Evolutionary conservation across 2,329 filamentous ascomycete species (phyloP).

Genomic region (Neurospora crassa): DNA sequence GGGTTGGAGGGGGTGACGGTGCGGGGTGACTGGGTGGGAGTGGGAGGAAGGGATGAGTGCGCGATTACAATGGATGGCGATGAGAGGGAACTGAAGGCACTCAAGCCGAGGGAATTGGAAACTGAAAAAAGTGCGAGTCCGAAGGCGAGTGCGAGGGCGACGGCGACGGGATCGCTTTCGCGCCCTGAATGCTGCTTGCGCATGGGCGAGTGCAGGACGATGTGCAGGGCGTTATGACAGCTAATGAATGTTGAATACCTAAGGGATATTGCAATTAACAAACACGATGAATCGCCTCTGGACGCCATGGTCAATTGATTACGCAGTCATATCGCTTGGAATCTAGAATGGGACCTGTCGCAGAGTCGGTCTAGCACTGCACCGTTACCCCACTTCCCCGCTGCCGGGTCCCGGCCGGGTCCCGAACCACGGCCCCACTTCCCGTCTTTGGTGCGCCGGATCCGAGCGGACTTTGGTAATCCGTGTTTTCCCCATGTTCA

Average conservation of each 20-base stretch:
- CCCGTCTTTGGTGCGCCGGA: neutral
- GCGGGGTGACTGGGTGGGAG: too few relatives aligned
- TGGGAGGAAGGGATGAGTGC: too few relatives aligned
- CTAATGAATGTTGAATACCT: neutral
- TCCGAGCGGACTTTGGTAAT: neutral
- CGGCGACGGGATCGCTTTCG: neutral
- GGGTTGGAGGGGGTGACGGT: too few relatives aligned
- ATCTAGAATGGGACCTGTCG: neutral
- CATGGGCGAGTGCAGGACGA: neutral
- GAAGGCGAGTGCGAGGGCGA: neutral
- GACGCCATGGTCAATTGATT: neutral
- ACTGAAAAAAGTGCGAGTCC: neutral
- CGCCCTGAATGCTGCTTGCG: too few relatives aligned
- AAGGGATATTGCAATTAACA: neutral
- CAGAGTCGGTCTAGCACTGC: neutral
- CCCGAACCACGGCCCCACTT: neutral
- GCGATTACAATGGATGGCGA: too few relatives aligned
- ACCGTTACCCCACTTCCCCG: neutral
- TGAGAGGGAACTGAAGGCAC: too few relatives aligned
- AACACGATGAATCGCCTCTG: neutral
- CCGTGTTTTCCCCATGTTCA: too few relatives aligned
- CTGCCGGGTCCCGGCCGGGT: neutral
- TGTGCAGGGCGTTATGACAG: neutral
- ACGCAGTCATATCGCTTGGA: neutral
- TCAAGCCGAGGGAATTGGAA: neutral